Percentiles rank a stretch among this genome's conserved stretches.
These are phyloP conservation scores for Mortierella sp. DNA, from an alignment of 371 early-diverging fungal genomes.

Conservation along the genomic window DNA sequence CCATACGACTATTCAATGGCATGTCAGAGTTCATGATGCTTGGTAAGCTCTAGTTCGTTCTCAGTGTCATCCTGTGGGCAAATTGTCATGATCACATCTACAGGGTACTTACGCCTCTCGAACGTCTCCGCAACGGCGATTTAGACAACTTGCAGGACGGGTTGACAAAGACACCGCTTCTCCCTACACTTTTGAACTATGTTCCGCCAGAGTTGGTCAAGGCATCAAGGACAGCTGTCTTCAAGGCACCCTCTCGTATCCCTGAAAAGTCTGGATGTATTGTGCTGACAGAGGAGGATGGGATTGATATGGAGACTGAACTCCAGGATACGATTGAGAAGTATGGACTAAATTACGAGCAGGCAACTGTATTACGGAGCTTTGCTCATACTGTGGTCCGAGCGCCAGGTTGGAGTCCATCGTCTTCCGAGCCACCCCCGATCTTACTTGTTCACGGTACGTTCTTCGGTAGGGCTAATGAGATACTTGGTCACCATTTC, in stretches of 20 bases:
- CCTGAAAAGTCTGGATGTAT: constrained; percentile 55
- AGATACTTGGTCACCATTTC: no score
- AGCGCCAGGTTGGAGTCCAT: constrained; percentile 57
- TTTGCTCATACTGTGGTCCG: constrained; percentile 69
- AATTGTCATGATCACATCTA: neutral
- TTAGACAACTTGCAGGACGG: constrained; percentile 65
- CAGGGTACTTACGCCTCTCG: neutral
- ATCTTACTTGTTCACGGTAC: constrained; percentile 71
- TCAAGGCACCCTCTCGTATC: constrained; percentile 32
- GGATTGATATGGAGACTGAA: constrained; percentile 61
- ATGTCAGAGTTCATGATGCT: constrained; percentile 84
- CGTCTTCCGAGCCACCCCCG: constrained; percentile 39
- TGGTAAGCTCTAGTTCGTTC: constrained; percentile 42
- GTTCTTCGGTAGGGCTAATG: neutral
- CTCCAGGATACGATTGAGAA: constrained; percentile 57
- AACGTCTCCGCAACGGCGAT: neutral
- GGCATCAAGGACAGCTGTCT: constrained; percentile 25
- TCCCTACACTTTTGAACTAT: constrained; percentile 64
- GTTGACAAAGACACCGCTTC: constrained; percentile 63
- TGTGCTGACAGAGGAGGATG: constrained; percentile 60
- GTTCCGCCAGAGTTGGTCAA: constrained; percentile 36
- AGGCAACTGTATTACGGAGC: constrained; percentile 67
- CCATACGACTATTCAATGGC: constrained; percentile 75
- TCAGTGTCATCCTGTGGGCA: neutral
- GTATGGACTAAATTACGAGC: constrained; percentile 76